Evolutionary conservation across 2,329 filamentous ascomycete genomes (phyloP), one percentile per base, ranked within the genome.

Genomic region (Thielaviopsis cerberus): DNA sequence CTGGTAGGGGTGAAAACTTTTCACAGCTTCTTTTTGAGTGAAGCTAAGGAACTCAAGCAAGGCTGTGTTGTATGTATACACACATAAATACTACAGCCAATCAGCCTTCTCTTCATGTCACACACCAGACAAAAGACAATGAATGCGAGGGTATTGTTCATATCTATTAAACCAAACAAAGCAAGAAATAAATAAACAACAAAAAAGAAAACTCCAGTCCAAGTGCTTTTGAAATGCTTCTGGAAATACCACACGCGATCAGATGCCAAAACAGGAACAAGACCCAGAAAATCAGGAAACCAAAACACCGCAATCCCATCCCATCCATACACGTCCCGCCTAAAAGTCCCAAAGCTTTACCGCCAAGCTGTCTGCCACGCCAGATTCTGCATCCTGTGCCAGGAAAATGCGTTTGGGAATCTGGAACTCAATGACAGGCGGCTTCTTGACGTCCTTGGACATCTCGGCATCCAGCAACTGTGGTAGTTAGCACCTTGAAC

Each of bases 371-470:
- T 83, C 76, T 58, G 77, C 72, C 15, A 72, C 67, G 50, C 68
- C 73, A 4, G 73, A 71, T 11, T 68, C 69, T 10, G 68, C 66
- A 27, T 80, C 77, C 13, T 79, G 73, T 0, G 76, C 72, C 54
- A 76, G 64, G 56, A 94, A 85, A 48, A 95, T 85, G 64, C 77
- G 81, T 73, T 92, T 92, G 7, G 91, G 90, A 62, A 98, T 96
- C 69, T 92, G 87, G 69, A 86, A 96, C 69, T 97, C 92, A 55
- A 97, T 82, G 13, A 92, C 88, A 0, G 91, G 90, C 5, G 81
- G 74, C 69, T 91, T 95, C 72, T 85, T 94, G 62, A 95, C 74
- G 51, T 87, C 81, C 70, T 91, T 94, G 60, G 78, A 76, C 62
- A 95, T 74, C 69, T 98, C 92, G 2, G 83, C 83, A 61, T 92